phyloP scores from a whole-genome alignment of 768 basidiomycete species.

The Strobilomyces dryophilus region DNA sequence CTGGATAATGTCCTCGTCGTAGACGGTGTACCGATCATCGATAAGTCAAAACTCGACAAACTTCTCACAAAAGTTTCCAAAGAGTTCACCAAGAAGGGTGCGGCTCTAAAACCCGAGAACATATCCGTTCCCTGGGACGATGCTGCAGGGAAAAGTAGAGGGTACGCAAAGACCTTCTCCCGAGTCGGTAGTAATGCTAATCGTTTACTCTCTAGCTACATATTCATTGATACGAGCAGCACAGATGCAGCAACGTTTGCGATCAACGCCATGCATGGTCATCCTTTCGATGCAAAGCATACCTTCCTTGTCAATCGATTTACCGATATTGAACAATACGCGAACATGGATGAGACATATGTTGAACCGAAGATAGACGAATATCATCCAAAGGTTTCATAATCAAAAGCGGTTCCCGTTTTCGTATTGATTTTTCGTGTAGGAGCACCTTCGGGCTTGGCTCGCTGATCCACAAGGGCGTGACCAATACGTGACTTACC shows the following conservation, averaged over 20 bases:
- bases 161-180: constrained; percentile 46
- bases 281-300: constrained; percentile 85
- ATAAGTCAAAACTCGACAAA: constrained; percentile 78
- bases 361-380: constrained; percentile 69
- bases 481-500: constrained; percentile 94
- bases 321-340: constrained; percentile 83
- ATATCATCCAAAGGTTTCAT: constrained; percentile 66
- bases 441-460: constrained; percentile 98
- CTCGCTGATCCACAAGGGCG: constrained; percentile 88
- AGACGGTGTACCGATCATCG: constrained; percentile 89
- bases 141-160: constrained; percentile 80
- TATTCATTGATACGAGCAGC: constrained; percentile 77
- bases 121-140: constrained; percentile 91
- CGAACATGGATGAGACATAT: constrained; percentile 73
- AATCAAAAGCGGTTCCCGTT: neutral
- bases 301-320: constrained; percentile 84
- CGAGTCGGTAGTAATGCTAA: constrained; percentile 1
- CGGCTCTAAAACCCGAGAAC: constrained; percentile 67
- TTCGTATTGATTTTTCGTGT: constrained; percentile 7
- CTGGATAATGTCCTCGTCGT: constrained; percentile 91
- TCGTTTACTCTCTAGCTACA: constrained; percentile 46
- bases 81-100: constrained; percentile 80
- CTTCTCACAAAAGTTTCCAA: constrained; percentile 78
- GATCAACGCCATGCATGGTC: constrained; percentile 62
- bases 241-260: constrained; percentile 69